phyloP scores from a whole-genome alignment of 805 yeast genomes.

The Komagataella pseudopastoris region DNA sequence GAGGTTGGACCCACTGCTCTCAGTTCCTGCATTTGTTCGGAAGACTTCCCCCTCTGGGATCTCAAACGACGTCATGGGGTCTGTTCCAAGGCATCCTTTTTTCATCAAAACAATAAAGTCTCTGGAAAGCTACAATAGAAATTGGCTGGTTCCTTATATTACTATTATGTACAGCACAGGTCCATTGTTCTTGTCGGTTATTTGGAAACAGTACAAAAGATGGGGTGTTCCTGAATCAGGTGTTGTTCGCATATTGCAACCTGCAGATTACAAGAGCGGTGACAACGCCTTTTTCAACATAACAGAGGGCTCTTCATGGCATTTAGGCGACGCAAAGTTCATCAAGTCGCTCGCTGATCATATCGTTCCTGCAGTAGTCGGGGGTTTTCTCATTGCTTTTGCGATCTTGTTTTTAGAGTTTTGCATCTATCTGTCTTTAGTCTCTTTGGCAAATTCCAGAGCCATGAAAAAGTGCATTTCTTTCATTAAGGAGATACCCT shows the following conservation, averaged over 20 bases:
- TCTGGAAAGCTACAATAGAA: slow-evolving; percentile 47
- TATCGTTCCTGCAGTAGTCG: slow-evolving; percentile 54
- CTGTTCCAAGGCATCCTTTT: slow-evolving; percentile 79
- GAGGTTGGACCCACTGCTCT: slow-evolving; percentile 64
- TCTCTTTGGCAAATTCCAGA: slow-evolving; percentile 4
- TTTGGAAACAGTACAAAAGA: slow-evolving; percentile 80
- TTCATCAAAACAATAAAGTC: slow-evolving; percentile 57
- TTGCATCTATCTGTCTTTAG: slow-evolving; percentile 22
- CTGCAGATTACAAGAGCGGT: slow-evolving; percentile 55
- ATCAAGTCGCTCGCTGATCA: slow-evolving; percentile 66
- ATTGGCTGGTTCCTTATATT: slow-evolving; percentile 78
- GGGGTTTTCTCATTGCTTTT: slow-evolving; percentile 51
- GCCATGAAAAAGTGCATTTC: background rate
- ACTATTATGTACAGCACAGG: slow-evolving; percentile 93
- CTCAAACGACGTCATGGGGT: slow-evolving; percentile 87
- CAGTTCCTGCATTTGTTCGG: slow-evolving; percentile 76
- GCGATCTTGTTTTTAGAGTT: slow-evolving; percentile 32
- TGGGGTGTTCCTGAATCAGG: slow-evolving; percentile 61
- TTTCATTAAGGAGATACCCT: background rate
- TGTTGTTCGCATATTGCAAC: slow-evolving; percentile 56
- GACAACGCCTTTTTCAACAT: slow-evolving; percentile 57
- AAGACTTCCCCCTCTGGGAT: slow-evolving; percentile 86
- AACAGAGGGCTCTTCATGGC: slow-evolving; percentile 87
- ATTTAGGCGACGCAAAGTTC: slow-evolving; percentile 72
- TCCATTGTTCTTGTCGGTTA: slow-evolving; percentile 72